Conservation (phyloP, 495 filamentous ascomycete species). For the Terfezia claveryi region DNA sequence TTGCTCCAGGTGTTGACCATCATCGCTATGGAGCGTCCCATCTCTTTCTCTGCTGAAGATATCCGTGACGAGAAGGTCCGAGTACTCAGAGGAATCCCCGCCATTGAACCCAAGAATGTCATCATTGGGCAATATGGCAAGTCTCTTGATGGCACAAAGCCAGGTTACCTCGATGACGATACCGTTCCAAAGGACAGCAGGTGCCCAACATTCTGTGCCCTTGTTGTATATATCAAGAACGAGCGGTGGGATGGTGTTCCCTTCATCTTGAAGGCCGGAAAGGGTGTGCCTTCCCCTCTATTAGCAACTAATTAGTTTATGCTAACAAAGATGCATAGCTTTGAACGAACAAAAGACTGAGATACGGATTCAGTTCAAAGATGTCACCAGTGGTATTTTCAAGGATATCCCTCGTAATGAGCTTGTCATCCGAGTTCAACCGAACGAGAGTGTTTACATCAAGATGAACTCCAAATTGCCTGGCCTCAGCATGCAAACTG, state of each 20-base stretch:
- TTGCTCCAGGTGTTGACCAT: slow-evolving; percentile 89
- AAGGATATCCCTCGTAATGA: slow-evolving; percentile 99
- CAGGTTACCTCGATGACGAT: slow-evolving; percentile 94
- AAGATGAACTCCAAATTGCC: slow-evolving; percentile 99
- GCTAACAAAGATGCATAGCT: slow-evolving; percentile 24
- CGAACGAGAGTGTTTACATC: slow-evolving; percentile 98
- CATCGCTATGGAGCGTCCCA: slow-evolving; percentile 93
- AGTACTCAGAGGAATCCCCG: slow-evolving; percentile 76
- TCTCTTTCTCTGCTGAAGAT: slow-evolving; percentile 95
- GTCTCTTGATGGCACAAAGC: slow-evolving; percentile 91
- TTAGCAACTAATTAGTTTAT: slow-evolving; percentile 2
- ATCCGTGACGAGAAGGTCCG: slow-evolving; percentile 98
- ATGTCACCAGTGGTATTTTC: slow-evolving; percentile 98
- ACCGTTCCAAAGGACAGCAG: slow-evolving; percentile 93
- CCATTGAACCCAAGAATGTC: slow-evolving; percentile 98
- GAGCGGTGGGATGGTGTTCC: slow-evolving; percentile 99
- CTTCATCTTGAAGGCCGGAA: slow-evolving; percentile 98
- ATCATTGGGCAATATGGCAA: slow-evolving; percentile 98
- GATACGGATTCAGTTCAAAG: slow-evolving; percentile 97
- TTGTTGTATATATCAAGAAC: slow-evolving; percentile 97
- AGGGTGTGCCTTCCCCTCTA: slow-evolving; percentile 29
- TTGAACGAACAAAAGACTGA: slow-evolving; percentile 99
- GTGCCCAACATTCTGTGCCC: slow-evolving; percentile 92
- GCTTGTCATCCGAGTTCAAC: slow-evolving; percentile 96
- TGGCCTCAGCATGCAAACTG: slow-evolving; percentile 97